Evolutionary conservation across 257 asterid species (phyloP).

Genomic region (Asclepias syriaca): DNA sequence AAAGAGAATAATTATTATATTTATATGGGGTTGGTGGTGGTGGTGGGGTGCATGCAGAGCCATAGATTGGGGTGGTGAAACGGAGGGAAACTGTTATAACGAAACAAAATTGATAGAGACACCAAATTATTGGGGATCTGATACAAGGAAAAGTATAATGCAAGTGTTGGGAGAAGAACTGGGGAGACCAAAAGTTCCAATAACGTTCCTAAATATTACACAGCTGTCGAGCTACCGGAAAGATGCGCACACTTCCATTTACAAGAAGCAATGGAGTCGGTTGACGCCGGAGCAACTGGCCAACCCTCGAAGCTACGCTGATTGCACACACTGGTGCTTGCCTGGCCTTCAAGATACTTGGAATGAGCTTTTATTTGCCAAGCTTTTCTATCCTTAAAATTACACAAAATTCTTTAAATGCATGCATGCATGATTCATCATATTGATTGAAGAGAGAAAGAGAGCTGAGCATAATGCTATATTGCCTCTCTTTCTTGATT

Average conservation of each 20-base stretch:
- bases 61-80: constrained; percentile 60
- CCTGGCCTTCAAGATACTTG: constrained; percentile 84
- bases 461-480: no score
- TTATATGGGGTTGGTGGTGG: background rate
- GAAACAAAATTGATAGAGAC: constrained; percentile 51
- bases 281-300: constrained; percentile 41
- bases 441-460: no score
- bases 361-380: constrained; percentile 65
- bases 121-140: constrained; percentile 39
- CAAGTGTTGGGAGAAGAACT: constrained; percentile 36
- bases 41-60: constrained; percentile 37
- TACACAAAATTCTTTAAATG: no score
- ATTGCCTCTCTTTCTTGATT: no score
- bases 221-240: constrained; percentile 53
- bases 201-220: constrained; percentile 63
- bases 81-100: constrained; percentile 51
- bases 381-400: constrained; percentile 51
- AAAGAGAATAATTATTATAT: no score
- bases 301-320: constrained; percentile 55
- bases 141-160: constrained; percentile 34
- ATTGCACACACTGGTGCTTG: constrained; percentile 86
- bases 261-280: constrained; percentile 48
- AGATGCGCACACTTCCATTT: constrained; percentile 73
- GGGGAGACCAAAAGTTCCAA: constrained; percentile 42
- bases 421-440: no score